phyloP scores from a whole-genome alignment of 2,329 filamentous ascomycete genomes.

The Tolypocladium tropicale region DNA sequence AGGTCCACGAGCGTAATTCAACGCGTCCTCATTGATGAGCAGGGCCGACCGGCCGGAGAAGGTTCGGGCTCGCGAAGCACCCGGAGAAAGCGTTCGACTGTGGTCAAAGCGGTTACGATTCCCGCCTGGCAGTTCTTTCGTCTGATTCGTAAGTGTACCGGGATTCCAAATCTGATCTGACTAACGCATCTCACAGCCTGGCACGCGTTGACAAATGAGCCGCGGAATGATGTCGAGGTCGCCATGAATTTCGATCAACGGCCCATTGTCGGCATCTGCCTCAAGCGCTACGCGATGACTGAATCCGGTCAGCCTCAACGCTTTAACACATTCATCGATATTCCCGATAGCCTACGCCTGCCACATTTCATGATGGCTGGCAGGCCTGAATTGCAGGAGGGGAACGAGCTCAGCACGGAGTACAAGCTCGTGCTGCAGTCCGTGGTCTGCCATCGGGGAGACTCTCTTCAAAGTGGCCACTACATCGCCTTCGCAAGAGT shows the following conservation, averaged over 20 bases:
- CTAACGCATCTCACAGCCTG: constrained; percentile 47
- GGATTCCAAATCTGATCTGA: not conserved
- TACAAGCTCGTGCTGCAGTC: constrained; percentile 91
- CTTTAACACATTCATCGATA: constrained; percentile 79
- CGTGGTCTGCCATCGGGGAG: constrained; percentile 83
- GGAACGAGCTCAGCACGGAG: constrained; percentile 65
- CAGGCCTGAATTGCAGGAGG: constrained; percentile 52
- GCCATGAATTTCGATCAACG: constrained; percentile 79
- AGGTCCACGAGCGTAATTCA: constrained; percentile 53
- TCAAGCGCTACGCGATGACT: constrained; percentile 76
- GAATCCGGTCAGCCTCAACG: constrained; percentile 57
- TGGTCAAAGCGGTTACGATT: constrained; percentile 78
- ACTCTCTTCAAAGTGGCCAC: constrained; percentile 78
- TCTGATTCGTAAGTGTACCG: constrained; percentile 60
- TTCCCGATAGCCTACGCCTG: constrained; percentile 68
- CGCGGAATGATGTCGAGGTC: constrained; percentile 63
- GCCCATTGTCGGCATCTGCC: constrained; percentile 82
- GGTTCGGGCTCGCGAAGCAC: constrained; percentile 30
- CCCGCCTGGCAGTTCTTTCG: constrained; percentile 97
- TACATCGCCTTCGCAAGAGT: constrained; percentile 81
- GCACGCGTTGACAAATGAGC: constrained; percentile 56
- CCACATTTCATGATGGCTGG: constrained; percentile 81
- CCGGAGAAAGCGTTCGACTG: constrained; percentile 35
- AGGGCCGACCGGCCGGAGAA: constrained; percentile 31
- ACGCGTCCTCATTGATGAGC: constrained; percentile 43